Evolutionary conservation across 805 yeast species (phyloP).

Genomic region (Candida arabinofermentans): DNA sequence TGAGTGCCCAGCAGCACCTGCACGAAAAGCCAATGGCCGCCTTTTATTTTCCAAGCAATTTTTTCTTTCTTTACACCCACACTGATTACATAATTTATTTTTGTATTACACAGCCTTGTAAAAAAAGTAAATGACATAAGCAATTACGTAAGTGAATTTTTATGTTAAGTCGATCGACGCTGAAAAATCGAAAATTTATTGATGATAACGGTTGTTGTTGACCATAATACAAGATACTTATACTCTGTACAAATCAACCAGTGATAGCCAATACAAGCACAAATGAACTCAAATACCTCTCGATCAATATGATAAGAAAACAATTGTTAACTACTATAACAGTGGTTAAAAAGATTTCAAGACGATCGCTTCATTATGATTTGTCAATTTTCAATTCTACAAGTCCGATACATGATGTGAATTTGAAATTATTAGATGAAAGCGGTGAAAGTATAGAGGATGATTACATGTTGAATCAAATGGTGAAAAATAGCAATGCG

Average conservation of each 20-base stretch:
- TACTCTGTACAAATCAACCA: too few species aligned
- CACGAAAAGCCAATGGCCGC: constrained; percentile 1
- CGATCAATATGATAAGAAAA: not conserved
- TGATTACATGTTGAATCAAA: not conserved
- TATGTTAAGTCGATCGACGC: constrained; percentile 1
- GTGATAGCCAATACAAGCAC: too few species aligned
- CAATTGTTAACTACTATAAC: too few species aligned
- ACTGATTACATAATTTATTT: not conserved
- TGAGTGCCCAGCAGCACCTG: too few species aligned
- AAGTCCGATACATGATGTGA: not conserved
- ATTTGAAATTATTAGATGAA: not conserved
- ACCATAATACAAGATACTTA: too few species aligned
- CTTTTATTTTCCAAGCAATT: not conserved
- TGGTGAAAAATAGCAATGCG: too few species aligned
- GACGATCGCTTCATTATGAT: not conserved
- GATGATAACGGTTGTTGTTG: too few species aligned
- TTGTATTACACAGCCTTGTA: not conserved
- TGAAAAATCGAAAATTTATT: too few species aligned
- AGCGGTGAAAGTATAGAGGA: not conserved
- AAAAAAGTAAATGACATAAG: not conserved
- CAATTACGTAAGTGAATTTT: not conserved
- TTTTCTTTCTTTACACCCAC: too few species aligned
- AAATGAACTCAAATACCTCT: too few species aligned
- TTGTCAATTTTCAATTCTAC: not conserved
- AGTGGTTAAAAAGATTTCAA: not conserved